These are phyloP conservation scores for Tolypocladium amazonense DNA, from an alignment of 2,329 filamentous ascomycete species.

Conservation along the genomic window DNA sequence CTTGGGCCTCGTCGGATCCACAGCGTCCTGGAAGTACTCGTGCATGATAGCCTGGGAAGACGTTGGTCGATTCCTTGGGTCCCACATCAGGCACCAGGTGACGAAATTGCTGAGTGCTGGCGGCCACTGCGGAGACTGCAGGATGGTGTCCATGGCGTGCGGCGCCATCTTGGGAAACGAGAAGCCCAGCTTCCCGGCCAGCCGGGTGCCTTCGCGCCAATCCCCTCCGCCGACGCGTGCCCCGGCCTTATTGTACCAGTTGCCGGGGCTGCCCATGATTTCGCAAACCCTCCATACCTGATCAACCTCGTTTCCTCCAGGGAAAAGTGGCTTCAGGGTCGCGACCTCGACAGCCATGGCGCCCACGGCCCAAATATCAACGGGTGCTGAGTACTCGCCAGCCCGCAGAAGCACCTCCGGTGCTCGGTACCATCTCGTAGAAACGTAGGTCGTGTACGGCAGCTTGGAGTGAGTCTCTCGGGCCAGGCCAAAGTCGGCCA, in stretches of 20 bases:
- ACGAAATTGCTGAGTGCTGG: constrained; percentile 81
- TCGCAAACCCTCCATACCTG: constrained; percentile 98
- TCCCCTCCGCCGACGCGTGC: constrained; percentile 85
- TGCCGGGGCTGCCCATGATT: constrained; percentile 97
- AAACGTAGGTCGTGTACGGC: constrained; percentile 97
- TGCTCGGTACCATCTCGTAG: constrained; percentile 94
- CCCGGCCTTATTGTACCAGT: constrained; percentile 93
- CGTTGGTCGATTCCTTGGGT: constrained; percentile 83
- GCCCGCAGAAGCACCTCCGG: constrained; percentile 89
- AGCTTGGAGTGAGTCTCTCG: constrained; percentile 93
- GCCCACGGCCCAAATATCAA: constrained; percentile 97
- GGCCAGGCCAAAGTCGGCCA: constrained; percentile 96
- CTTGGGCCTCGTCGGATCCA: constrained; percentile 87
- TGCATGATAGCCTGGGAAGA: constrained; percentile 90
- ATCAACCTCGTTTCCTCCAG: constrained; percentile 95
- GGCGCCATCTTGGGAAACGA: constrained; percentile 99
- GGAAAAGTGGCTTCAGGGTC: constrained; percentile 92
- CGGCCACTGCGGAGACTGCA: constrained; percentile 88
- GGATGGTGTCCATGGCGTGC: constrained; percentile 88
- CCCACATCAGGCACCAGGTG: constrained; percentile 99
- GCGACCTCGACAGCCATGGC: constrained; percentile 98
- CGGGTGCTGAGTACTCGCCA: constrained; percentile 92
- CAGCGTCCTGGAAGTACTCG: constrained; percentile 87
- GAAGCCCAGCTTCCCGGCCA: constrained; percentile 94
- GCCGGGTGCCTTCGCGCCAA: constrained; percentile 86